Evolutionary conservation across 805 yeast genomes (phyloP).

Genomic region (Hanseniaspora vineae): DNA sequence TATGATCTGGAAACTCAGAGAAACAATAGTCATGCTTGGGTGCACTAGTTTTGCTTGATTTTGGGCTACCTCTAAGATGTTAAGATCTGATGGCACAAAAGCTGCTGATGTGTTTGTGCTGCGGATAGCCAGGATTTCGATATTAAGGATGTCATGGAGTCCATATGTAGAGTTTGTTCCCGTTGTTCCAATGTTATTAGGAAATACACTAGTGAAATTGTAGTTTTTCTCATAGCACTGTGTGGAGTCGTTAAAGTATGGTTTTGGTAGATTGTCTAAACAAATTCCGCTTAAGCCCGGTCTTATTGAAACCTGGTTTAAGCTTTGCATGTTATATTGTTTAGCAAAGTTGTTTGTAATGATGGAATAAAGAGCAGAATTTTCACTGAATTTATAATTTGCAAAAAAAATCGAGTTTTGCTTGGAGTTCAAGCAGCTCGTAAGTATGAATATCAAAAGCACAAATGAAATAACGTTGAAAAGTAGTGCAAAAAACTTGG

Average conservation of each 20-base stretch:
- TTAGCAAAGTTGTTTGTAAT: constrained; percentile 27
- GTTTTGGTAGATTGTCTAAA: constrained; percentile 24
- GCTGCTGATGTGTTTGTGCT: constrained; percentile 19
- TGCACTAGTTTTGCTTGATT: not conserved
- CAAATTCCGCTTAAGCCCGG: constrained; percentile 51
- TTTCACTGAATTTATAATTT: constrained; percentile 33
- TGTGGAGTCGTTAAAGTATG: constrained; percentile 10
- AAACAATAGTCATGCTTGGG: constrained; percentile 1
- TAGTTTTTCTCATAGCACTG: constrained; percentile 19
- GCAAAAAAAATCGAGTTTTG: constrained; percentile 34
- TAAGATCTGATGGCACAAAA: constrained; percentile 17
- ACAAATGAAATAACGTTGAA: constrained; percentile 36
- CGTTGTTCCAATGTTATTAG: constrained; percentile 4
- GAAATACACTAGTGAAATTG: not conserved
- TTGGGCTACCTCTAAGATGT: constrained; percentile 35
- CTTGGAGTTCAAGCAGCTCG: constrained; percentile 37
- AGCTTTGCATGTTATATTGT: constrained; percentile 10
- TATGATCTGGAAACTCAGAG: not conserved
- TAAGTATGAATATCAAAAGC: constrained; percentile 38
- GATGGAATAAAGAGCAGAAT: constrained; percentile 30
- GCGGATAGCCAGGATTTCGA: constrained; percentile 14
- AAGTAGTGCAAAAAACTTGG: constrained; percentile 29
- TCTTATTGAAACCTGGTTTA: constrained; percentile 31
- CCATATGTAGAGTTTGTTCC: constrained; percentile 3
- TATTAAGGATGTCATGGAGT: constrained; percentile 16